A percentile compares a stretch with the other conserved stretches of the same genome.
Conservation (phyloP, 2,329 filamentous ascomycete species). For the Decorospora gaudefroyi region DNA sequence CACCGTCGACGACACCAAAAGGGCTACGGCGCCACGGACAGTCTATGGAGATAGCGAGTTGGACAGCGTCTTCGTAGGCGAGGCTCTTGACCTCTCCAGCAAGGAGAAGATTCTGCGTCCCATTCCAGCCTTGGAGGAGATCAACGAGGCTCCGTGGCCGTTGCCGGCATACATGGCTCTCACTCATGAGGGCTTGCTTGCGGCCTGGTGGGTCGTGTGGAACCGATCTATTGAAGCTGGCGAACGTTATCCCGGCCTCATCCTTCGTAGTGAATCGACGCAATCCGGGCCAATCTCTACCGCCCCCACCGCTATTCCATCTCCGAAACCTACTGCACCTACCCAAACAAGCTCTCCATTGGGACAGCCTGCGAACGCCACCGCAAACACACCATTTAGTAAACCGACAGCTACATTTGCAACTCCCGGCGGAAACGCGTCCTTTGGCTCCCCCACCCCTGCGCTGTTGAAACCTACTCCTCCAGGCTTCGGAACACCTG, state of each 20-base stretch:
- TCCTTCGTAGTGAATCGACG: conserved; percentile 46
- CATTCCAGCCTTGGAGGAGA: conserved; percentile 74
- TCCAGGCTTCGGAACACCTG: conserved; percentile 33
- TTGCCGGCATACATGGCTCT: conserved; percentile 82
- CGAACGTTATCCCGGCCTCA: conserved; percentile 72
- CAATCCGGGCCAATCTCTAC: conserved; percentile 36
- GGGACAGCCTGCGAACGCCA: conserved; percentile 17
- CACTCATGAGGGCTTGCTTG: conserved; percentile 85
- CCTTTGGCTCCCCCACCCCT: conserved; percentile 13
- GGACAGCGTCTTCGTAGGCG: conserved; percentile 79
- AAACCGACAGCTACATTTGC: conserved; percentile 33
- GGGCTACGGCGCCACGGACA: conserved; percentile 65
- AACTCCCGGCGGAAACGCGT: conserved; percentile 20
- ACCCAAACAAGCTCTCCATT: conserved; percentile 17
- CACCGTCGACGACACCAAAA: conserved; percentile 72
- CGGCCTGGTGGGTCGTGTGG: conserved; percentile 91
- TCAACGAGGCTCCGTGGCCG: conserved; percentile 77
- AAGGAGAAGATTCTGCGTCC: conserved; percentile 78
- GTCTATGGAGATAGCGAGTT: conserved; percentile 47
- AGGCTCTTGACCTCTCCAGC: conserved; percentile 80
- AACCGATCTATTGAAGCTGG: conserved; percentile 79
- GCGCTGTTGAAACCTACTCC: conserved; percentile 18
- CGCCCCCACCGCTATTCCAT: conserved; percentile 12
- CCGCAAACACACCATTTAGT: conserved; percentile 11
- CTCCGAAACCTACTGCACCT: conserved; percentile 14